A percentile compares a stretch with the other conserved stretches of the same genome.
These are phyloP conservation scores for Stentor coeruleus DNA, from an alignment of 73 alveolate species.

Conservation along the genomic window DNA sequence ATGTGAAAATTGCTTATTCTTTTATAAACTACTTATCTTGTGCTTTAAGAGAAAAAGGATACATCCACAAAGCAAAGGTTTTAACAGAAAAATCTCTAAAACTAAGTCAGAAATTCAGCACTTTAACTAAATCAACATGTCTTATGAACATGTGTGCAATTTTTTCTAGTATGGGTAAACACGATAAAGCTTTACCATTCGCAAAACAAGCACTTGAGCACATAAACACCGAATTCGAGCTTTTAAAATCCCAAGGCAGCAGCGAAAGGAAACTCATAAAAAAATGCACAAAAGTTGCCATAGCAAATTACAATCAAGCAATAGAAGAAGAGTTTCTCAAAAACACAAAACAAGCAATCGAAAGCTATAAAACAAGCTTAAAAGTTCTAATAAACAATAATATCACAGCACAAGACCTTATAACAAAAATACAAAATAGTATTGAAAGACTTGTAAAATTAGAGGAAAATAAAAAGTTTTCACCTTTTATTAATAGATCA, in stretches of 20 bases:
- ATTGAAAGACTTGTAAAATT: not conserved
- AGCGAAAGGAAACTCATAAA: not conserved
- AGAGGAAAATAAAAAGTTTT: too few relatives aligned
- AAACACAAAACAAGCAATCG: not conserved
- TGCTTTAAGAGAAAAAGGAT: not conserved
- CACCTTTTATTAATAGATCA: too few relatives aligned
- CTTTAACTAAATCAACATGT: not conserved
- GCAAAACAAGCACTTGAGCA: not conserved
- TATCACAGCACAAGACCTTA: not conserved
- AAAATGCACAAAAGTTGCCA: not conserved
- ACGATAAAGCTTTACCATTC: not conserved
- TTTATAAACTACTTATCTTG: not conserved
- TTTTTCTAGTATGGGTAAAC: not conserved
- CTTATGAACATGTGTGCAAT: constrained; percentile 5
- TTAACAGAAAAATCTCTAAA: not conserved
- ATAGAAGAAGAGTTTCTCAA: not conserved
- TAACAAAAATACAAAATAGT: not conserved
- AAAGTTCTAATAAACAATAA: not conserved
- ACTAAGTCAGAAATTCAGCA: too few relatives aligned
- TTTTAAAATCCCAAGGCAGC: not conserved
- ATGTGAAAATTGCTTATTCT: not conserved
- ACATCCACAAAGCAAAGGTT: not conserved
- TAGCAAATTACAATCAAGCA: not conserved
- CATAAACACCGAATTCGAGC: not conserved
- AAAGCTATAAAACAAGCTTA: not conserved